phyloP scores from a whole-genome alignment of 495 filamentous ascomycete genomes.

The Elasticomyces elasticus region DNA sequence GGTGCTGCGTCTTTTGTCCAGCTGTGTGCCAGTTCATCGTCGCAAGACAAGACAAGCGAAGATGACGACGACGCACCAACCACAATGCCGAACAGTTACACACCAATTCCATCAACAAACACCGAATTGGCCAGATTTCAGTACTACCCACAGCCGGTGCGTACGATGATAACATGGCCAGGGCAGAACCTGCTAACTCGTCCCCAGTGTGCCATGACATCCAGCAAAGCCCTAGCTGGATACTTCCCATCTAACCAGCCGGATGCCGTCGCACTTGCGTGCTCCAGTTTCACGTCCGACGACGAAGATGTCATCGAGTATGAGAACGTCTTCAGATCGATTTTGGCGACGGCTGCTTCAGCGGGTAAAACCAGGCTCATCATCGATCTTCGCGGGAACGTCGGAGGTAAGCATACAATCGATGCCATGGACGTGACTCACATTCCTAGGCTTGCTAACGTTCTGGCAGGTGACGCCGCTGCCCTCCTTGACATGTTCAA shows the following conservation, averaged over 20 bases:
- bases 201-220: not conserved
- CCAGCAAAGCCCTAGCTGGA: not conserved
- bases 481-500: too few species aligned
- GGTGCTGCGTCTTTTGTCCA: slow-evolving; percentile 1
- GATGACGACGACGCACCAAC: not conserved
- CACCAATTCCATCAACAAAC: not conserved
- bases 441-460: too few species aligned
- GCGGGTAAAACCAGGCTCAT: slow-evolving; percentile 36
- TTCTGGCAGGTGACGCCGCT: slow-evolving; percentile 31
- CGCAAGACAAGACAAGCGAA: too few species aligned
- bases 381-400: slow-evolving; percentile 46
- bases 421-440: too few species aligned
- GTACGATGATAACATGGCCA: too few species aligned
- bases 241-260: slow-evolving; percentile 8
- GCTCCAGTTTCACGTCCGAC: slow-evolving; percentile 37
- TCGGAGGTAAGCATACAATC: too few species aligned
- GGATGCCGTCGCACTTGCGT: slow-evolving; percentile 37
- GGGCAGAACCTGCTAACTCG: too few species aligned
- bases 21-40: too few species aligned
- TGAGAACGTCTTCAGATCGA: slow-evolving; percentile 30
- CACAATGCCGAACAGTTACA: not conserved
- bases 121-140: too few species aligned
- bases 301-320: slow-evolving; percentile 29
- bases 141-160: too few species aligned
- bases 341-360: slow-evolving; percentile 31